Base-by-base conservation (phyloP, 441 rosid genomes). In the Gossypium aridum region DNA sequence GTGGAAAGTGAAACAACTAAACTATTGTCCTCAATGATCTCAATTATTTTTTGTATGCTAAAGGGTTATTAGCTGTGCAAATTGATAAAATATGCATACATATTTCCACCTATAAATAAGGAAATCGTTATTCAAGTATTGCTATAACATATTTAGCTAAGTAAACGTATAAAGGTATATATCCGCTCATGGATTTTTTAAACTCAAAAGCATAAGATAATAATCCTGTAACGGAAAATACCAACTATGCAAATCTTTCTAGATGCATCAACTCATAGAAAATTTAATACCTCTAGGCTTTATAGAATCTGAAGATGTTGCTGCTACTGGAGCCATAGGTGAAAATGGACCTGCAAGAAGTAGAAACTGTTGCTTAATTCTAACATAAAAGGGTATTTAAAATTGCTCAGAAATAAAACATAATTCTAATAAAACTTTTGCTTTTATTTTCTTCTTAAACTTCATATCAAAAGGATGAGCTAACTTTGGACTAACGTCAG, bases 271-370 rank as follows among this genome's bases (percentile, higher is more conserved):
- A 72, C 61, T 37, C 39, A 26, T 4, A 66, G 16, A 23, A 28
- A 80, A 62, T n/a, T 23, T 10, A 68, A 57, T 64, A 92, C 98
- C 99, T 92, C 90, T 91, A 7, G 98, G 89, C 80, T 92, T 91
- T 56, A 94, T 78, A 19, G 88, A 87, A 64, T 91, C 88, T 53
- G 77, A 25, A 37, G 87, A 73, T 54, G 83, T 4, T 70, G 61
- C 75, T 62, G 88, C 72, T 16, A 70, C 79, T 23, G 86, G 88
- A 70, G 96, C 92, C 98, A 92, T 94, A n/a, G 65, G 47, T 59
- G 49, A 75, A 77, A 78, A 12, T 5, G 13, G 64, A 84, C 80
- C 90, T 85, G 86, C 79, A 81, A 73, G 59, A 75, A 61, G 59
- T 0, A 67, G 64, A 72, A 73, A 57, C 56, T 34, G 22, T 4